These are phyloP conservation scores for Fusarium dimerum DNA, from an alignment of 2,329 filamentous ascomycete genomes.

Conservation along the genomic window DNA sequence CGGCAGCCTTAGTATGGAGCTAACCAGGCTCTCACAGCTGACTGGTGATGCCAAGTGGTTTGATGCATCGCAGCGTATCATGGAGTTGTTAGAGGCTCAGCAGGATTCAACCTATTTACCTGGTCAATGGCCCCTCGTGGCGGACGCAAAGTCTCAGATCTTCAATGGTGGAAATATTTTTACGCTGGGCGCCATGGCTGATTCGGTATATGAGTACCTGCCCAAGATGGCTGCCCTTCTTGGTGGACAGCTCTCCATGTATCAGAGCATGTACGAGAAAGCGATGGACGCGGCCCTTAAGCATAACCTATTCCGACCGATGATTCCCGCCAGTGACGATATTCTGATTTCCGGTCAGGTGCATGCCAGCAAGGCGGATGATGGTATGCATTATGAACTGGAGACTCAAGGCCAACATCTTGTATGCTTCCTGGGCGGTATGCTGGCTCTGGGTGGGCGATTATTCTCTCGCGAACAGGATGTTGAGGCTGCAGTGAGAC, in stretches of 20 bases:
- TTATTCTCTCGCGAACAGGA: conserved; percentile 44
- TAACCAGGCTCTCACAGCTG: conserved; percentile 71
- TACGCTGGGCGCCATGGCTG: conserved; percentile 50
- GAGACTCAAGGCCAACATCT: conserved; percentile 45
- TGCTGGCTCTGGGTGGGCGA: conserved; percentile 50
- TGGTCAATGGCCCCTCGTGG: conserved; percentile 65
- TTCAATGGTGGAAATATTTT: conserved; percentile 38
- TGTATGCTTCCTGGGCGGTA: conserved; percentile 53
- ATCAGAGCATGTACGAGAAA: conserved; percentile 56
- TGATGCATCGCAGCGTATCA: conserved; percentile 69
- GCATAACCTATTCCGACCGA: conserved; percentile 63
- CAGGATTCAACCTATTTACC: conserved; percentile 69
- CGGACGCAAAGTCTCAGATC: conserved; percentile 24
- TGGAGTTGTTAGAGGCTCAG: conserved; percentile 62
- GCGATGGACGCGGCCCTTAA: conserved; percentile 57
- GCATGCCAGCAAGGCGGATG: conserved; percentile 33
- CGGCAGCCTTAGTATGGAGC: conserved; percentile 71
- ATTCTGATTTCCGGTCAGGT: conserved; percentile 55
- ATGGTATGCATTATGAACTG: conserved; percentile 31
- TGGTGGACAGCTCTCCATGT: conserved; percentile 55
- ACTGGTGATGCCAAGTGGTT: conserved; percentile 74
- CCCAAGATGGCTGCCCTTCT: conserved; percentile 81
- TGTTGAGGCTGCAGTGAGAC: conserved; percentile 44
- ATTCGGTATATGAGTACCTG: conserved; percentile 76
- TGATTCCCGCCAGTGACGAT: conserved; percentile 52